These are phyloP conservation scores for Vitis amurensis DNA, from an alignment of 164 flowering plant genomes.

Conservation along the genomic window DNA sequence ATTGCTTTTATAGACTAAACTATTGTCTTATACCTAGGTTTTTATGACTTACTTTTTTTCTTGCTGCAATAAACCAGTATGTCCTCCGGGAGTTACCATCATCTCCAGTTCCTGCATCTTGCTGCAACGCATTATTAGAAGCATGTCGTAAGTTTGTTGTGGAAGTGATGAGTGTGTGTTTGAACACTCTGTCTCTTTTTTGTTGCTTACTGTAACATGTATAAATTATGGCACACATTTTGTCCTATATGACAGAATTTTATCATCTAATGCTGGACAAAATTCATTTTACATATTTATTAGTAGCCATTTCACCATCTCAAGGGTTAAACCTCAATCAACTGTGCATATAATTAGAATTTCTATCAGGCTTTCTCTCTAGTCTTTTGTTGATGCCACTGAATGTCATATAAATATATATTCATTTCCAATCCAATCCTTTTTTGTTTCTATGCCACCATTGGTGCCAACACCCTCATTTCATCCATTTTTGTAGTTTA, in stretches of 20 bases:
- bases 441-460: too few species aligned
- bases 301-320: too few species aligned
- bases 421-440: too few species aligned
- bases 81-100: conserved; percentile 91
- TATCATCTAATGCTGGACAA: not conserved
- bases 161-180: not conserved
- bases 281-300: not conserved
- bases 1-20: too few species aligned
- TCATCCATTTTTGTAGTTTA: too few species aligned
- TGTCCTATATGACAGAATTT: not conserved
- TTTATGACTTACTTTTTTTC: not conserved
- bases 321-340: too few species aligned
- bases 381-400: too few species aligned
- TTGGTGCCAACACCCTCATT: too few species aligned
- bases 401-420: too few species aligned
- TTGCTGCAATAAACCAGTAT: conserved; percentile 44
- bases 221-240: not conserved
- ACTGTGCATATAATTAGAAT: too few species aligned
- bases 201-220: not conserved
- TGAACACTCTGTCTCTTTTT: not conserved
- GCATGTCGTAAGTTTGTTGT: conserved; percentile 70
- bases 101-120: conserved; percentile 95
- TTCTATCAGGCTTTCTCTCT: too few species aligned
- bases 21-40: too few species aligned
- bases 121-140: conserved; percentile 87